phyloP scores from a whole-genome alignment of 371 early-diverging fungal genomes.

The Racocetra persica region DNA sequence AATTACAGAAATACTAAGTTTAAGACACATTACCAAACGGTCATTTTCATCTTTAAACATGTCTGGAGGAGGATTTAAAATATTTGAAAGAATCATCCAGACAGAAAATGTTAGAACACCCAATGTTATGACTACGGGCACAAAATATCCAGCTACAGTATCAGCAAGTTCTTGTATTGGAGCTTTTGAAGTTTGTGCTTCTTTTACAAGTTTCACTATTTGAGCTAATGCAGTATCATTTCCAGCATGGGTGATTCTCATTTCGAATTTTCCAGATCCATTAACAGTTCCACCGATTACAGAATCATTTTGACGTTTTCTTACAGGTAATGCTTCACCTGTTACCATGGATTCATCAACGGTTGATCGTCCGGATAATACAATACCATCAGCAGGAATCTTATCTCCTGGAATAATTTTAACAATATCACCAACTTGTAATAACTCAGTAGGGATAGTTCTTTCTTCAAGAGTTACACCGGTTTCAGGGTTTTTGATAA shows the following conservation, averaged over 20 bases:
- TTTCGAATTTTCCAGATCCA: conserved; percentile 73
- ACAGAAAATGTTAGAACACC: conserved; percentile 78
- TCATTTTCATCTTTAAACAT: conserved; percentile 67
- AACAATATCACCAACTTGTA: conserved; percentile 85
- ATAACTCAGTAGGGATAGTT: conserved; percentile 82
- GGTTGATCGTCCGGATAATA: conserved; percentile 80
- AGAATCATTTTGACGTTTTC: conserved; percentile 59
- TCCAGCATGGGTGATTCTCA: conserved; percentile 80
- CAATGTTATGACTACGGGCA: conserved; percentile 78
- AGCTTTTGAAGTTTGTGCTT: conserved; percentile 79
- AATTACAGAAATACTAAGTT: conserved; percentile 72
- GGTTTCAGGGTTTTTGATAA: conserved; percentile 52
- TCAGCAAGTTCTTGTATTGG: conserved; percentile 72
- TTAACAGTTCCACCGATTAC: conserved; percentile 81
- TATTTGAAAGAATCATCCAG: conserved; percentile 76
- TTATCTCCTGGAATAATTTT: conserved; percentile 93
- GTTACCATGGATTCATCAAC: conserved; percentile 90
- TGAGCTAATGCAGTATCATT: conserved; percentile 69
- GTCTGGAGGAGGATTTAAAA: conserved; percentile 60
- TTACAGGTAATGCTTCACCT: conserved; percentile 80
- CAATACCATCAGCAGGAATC: conserved; percentile 90
- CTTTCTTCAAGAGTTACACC: conserved; percentile 61
- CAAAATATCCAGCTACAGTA: conserved; percentile 64
- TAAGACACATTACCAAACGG: conserved; percentile 82
- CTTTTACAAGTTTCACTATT: conserved; percentile 72